Conservation (phyloP, 164 flowering plant species). For the Aristolochia contorta region DNA sequence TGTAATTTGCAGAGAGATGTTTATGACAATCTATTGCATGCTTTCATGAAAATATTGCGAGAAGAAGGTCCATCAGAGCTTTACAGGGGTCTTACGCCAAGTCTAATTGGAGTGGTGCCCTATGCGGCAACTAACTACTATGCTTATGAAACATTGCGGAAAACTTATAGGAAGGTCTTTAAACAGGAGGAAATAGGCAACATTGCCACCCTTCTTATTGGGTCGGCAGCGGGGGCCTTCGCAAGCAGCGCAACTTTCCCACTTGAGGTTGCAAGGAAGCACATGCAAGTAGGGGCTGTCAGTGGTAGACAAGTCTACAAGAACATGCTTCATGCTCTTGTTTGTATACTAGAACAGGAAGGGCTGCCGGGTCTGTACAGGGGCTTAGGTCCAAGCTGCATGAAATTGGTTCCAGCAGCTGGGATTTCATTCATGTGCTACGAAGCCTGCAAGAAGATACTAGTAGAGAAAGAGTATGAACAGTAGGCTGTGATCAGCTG, state of each 20-base stretch:
- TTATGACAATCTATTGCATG: slow-evolving; percentile 64
- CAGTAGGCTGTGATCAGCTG: slow-evolving; percentile 1
- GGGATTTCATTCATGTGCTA: slow-evolving; percentile 93
- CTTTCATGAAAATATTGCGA: slow-evolving; percentile 65
- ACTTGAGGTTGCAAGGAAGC: slow-evolving; percentile 78
- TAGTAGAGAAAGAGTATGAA: slow-evolving; percentile 49
- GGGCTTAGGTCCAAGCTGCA: slow-evolving; percentile 77
- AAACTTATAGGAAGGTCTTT: slow-evolving; percentile 37
- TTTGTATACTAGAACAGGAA: slow-evolving; percentile 44
- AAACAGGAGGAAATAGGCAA: slow-evolving; percentile 51
- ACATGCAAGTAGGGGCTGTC: slow-evolving; percentile 77
- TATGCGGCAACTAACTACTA: slow-evolving; percentile 91
- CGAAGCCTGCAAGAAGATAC: slow-evolving; percentile 71
- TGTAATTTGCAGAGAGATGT: slow-evolving; percentile 51
- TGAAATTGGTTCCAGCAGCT: slow-evolving; percentile 77
- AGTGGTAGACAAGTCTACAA: slow-evolving; percentile 54
- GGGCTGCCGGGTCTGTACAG: slow-evolving; percentile 58
- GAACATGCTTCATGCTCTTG: slow-evolving; percentile 60
- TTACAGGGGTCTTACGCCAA: slow-evolving; percentile 88
- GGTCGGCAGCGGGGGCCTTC: slow-evolving; percentile 73
- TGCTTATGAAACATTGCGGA: slow-evolving; percentile 78
- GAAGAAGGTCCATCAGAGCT: slow-evolving; percentile 84
- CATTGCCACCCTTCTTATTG: slow-evolving; percentile 59
- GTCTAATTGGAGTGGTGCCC: slow-evolving; percentile 89
- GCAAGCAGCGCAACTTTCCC: slow-evolving; percentile 78